Base-by-base conservation (phyloP, 2,329 filamentous ascomycete species). In the Cladophialophora immunda region DNA sequence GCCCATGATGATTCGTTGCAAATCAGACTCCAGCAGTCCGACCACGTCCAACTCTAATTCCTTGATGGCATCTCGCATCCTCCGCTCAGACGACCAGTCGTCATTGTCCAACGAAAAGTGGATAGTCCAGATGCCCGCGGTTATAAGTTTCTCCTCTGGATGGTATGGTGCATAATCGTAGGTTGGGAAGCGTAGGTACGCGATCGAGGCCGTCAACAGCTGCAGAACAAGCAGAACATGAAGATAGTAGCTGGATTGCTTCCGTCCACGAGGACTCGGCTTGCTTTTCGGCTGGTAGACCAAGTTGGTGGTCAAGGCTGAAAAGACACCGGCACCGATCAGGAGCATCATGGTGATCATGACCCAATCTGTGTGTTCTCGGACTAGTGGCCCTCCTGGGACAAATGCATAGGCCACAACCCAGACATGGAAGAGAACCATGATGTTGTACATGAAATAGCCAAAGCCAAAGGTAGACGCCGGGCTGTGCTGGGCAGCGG, bases 1-100 rank as follows among this genome's bases (percentile, higher is more conserved):
- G 75, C 95, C 95, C 95, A 98, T 99, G 83, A 99, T 99, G 81
- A 99, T 97, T 73, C 94, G 92, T 81, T 99, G 95, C 38, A 92
- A 86, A 77, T 99, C 95, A 0, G 91, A 92, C 79, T 99, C 95
- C 0, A 99, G 86, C 22, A 99, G 86, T n/a, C 95, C 95, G 55
- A 99, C 87, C 4, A 99, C 92, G 76, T 99, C 95, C n/a, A 99
- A 83, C 79, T 99, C 95, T n/a, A 97, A 83, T 75, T 98, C 95
- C 75, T 92, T 89, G 79, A 97, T 90, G 15, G 97, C 84, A 81
- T 97, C 90, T 66, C 92, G 91, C 89, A 97, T 96, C 70, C 95
- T 93, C 73, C 92, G 89, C 79, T 99, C 95, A 0, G 94, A 97
- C 9, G 92, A 94, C 93, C 93, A 98, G 94, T 98, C 97, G 78